These are phyloP conservation scores for Talaromyces piceae DNA, from an alignment of 2,329 filamentous ascomycete genomes.

Conservation along the genomic window DNA sequence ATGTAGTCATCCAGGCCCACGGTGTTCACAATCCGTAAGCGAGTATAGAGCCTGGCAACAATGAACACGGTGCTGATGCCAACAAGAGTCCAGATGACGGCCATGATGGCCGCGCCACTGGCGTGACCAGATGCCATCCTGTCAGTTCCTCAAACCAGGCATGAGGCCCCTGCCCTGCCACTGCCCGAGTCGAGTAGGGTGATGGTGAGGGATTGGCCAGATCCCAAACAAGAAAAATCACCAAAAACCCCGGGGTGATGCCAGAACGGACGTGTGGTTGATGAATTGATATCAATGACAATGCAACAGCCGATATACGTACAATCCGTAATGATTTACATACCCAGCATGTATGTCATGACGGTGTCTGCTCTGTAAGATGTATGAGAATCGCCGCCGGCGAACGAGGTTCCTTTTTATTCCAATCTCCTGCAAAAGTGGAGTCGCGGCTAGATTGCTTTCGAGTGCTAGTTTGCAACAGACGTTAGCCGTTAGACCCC, in stretches of 20 bases:
- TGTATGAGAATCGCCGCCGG: neutral
- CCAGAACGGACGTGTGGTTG: neutral
- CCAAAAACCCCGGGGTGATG: neutral
- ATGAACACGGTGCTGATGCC: slow-evolving; percentile 7
- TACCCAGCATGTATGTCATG: neutral
- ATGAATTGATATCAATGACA: neutral
- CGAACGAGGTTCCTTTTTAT: neutral
- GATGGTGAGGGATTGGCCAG: neutral
- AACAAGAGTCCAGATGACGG: slow-evolving; percentile 10
- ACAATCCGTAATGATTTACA: neutral
- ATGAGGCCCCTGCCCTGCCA: neutral
- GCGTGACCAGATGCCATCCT: neutral
- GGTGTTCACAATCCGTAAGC: slow-evolving; percentile 7
- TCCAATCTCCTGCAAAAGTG: neutral
- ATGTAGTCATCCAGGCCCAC: slow-evolving; percentile 11
- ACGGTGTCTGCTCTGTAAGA: neutral
- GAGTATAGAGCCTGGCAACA: slow-evolving; percentile 8
- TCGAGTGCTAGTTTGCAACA: neutral
- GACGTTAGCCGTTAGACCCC: neutral
- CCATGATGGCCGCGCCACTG: slow-evolving; percentile 3
- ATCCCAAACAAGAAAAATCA: no score
- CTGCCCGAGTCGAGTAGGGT: neutral
- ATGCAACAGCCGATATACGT: neutral
- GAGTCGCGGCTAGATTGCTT: neutral
- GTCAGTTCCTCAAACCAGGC: neutral